Conservation (phyloP, 257 asterid genomes). For the Jasminum sambac region DNA sequence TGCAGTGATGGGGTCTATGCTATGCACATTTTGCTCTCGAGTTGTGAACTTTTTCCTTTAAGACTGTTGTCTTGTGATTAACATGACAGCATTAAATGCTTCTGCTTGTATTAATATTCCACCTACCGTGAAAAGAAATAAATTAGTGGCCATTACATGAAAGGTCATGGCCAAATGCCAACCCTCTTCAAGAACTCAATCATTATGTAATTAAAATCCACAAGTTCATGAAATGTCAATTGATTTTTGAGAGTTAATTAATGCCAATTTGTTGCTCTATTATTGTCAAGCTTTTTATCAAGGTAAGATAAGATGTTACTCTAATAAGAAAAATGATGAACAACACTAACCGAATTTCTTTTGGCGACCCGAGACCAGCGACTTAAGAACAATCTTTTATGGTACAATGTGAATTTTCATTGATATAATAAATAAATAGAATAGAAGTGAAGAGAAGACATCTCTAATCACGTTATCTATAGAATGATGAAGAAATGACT, state of each 20-base stretch:
- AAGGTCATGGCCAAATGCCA: not conserved
- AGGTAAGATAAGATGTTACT: too few species aligned
- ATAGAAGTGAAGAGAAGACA: too few species aligned
- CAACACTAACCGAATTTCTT: not conserved
- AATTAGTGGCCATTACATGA: not conserved
- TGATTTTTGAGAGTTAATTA: not conserved
- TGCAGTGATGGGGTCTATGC: not conserved
- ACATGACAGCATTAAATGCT: constrained; percentile 2
- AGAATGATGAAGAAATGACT: too few species aligned
- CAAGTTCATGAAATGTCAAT: not conserved
- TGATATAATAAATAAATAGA: too few species aligned
- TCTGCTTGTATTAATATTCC: not conserved
- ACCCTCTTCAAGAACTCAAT: not conserved
- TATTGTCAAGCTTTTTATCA: not conserved
- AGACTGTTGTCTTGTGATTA: constrained; percentile 1
- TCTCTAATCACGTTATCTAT: too few species aligned
- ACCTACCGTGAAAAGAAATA: not conserved
- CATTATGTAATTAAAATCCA: not conserved
- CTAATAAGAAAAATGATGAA: not conserved
- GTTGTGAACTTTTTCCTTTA: not conserved
- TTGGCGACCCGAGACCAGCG: not conserved
- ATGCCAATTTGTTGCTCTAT: not conserved
- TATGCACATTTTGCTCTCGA: not conserved
- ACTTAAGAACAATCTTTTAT: too few species aligned
- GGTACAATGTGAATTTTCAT: too few species aligned